Percentiles rank a stretch among this genome's conserved stretches.
Conservation (phyloP, 495 filamentous ascomycete genomes). For the Darksidea phi region DNA sequence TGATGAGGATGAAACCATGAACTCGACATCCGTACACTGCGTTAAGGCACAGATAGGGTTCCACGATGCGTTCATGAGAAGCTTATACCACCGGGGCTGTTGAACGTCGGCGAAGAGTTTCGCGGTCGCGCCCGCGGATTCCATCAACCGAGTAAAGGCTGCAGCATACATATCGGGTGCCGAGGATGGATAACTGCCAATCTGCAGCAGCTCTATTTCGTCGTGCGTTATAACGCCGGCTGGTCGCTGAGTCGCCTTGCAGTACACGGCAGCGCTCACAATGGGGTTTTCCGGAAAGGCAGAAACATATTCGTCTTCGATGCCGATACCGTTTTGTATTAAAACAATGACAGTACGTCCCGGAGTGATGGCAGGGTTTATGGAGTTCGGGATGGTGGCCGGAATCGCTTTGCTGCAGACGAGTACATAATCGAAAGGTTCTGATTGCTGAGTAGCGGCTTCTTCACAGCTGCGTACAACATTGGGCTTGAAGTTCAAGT, state of each 20-base stretch:
- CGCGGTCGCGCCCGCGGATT: constrained; percentile 44
- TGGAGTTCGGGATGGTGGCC: constrained; percentile 40
- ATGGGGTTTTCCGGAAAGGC: constrained; percentile 50
- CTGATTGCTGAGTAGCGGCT: constrained; percentile 32
- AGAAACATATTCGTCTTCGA: constrained; percentile 50
- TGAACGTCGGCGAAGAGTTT: constrained; percentile 52
- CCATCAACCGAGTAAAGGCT: constrained; percentile 45
- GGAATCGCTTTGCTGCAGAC: constrained; percentile 48
- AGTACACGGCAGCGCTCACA: constrained; percentile 51
- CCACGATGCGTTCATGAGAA: constrained; percentile 52
- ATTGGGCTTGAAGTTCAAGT: constrained; percentile 43
- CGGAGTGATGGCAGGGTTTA: constrained; percentile 46
- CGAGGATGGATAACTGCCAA: constrained; percentile 51
- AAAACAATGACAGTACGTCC: constrained; percentile 51
- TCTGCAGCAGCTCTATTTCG: constrained; percentile 45
- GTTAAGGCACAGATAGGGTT: constrained; percentile 56
- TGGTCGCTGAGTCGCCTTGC: constrained; percentile 48
- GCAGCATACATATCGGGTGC: constrained; percentile 34
- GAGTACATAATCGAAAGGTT: constrained; percentile 54
- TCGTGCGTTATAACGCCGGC: constrained; percentile 37
- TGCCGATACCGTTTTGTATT: constrained; percentile 57
- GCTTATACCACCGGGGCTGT: constrained; percentile 53
- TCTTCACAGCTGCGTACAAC: constrained; percentile 47
- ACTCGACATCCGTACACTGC: constrained; percentile 46
- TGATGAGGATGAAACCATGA: constrained; percentile 43